A percentile compares a stretch with the other conserved stretches of the same genome.
Conservation (phyloP, 164 flowering plant genomes). For the Annona cherimola region DNA sequence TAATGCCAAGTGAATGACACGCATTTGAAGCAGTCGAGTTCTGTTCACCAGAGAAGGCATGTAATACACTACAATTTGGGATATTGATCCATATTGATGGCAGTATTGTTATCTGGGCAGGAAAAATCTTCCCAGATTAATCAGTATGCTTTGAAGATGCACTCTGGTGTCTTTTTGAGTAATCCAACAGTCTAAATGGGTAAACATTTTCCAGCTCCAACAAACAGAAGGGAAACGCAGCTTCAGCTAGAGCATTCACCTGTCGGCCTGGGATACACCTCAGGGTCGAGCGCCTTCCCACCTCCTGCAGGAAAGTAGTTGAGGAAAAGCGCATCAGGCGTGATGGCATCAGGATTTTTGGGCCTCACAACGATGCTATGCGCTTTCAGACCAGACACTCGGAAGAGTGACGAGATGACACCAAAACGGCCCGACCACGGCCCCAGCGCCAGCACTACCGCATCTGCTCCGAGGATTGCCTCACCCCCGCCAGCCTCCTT, state of each 20-base stretch:
- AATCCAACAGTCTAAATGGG: too few species aligned
- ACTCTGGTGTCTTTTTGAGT: too few species aligned
- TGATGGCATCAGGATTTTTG: slow-evolving; percentile 45
- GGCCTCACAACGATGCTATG: slow-evolving; percentile 87
- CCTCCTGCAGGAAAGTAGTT: slow-evolving; percentile 48
- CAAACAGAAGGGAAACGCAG: neutral
- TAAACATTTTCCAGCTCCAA: too few species aligned
- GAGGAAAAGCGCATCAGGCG: slow-evolving; percentile 80
- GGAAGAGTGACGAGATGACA: slow-evolving; percentile 46
- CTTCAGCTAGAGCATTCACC: slow-evolving; percentile 27
- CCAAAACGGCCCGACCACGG: slow-evolving; percentile 72
- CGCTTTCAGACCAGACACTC: slow-evolving; percentile 70
- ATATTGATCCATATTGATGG: too few species aligned
- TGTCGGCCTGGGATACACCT: slow-evolving; percentile 85
- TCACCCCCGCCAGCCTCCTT: slow-evolving; percentile 20
- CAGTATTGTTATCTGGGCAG: too few species aligned
- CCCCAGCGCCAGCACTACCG: slow-evolving; percentile 83
- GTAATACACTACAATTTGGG: too few species aligned
- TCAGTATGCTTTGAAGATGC: too few species aligned
- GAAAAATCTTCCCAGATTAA: too few species aligned
- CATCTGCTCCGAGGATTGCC: slow-evolving; percentile 47
- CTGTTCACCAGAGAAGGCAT: too few species aligned
- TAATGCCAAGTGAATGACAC: too few species aligned
- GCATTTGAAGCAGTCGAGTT: too few species aligned
- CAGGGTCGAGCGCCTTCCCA: slow-evolving; percentile 64